A percentile compares a stretch with the other conserved stretches of the same genome.
These are phyloP conservation scores for Volvariella volvacea DNA, from an alignment of 1,284 basidiomycete species.

Conservation along the genomic window DNA sequence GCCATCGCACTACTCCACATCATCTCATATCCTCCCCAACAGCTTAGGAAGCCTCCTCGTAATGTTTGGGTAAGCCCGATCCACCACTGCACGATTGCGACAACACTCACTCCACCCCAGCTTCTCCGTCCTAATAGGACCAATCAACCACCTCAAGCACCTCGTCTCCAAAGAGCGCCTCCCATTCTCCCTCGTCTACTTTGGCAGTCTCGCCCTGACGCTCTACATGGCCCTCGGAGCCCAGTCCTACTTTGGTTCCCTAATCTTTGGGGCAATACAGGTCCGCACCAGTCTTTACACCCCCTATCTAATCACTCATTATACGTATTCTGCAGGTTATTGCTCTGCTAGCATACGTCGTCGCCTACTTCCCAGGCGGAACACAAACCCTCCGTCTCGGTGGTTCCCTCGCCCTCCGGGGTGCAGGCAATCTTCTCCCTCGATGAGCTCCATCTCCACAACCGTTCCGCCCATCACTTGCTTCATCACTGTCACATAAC, in stretches of 20 bases:
- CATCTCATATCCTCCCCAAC: conserved; percentile 9
- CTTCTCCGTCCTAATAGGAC: conserved; percentile 81
- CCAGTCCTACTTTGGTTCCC: conserved; percentile 78
- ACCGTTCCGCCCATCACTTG: background rate
- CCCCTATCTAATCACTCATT: background rate
- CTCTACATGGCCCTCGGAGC: conserved; percentile 85
- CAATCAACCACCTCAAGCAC: conserved; percentile 86
- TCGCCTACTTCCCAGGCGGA: conserved; percentile 90
- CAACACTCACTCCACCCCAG: conserved; percentile 26
- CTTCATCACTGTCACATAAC: background rate
- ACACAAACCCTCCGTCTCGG: conserved; percentile 78
- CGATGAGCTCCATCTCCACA: conserved; percentile 29
- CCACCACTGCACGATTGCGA: conserved; percentile 11
- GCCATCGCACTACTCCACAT: background rate
- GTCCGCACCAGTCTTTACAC: conserved; percentile 25
- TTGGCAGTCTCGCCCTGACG: conserved; percentile 75
- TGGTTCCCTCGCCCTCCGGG: conserved; percentile 73
- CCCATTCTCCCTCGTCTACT: conserved; percentile 83
- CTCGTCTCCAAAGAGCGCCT: conserved; percentile 79
- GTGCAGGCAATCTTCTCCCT: conserved; percentile 75
- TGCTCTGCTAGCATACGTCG: conserved; percentile 79
- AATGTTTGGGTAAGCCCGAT: conserved; percentile 70
- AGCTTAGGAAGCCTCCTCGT: conserved; percentile 80
- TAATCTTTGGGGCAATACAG: conserved; percentile 76
- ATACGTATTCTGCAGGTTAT: conserved; percentile 43